Conservation (phyloP, 1,284 basidiomycete genomes). For the Phaffia rhodozyma region DNA sequence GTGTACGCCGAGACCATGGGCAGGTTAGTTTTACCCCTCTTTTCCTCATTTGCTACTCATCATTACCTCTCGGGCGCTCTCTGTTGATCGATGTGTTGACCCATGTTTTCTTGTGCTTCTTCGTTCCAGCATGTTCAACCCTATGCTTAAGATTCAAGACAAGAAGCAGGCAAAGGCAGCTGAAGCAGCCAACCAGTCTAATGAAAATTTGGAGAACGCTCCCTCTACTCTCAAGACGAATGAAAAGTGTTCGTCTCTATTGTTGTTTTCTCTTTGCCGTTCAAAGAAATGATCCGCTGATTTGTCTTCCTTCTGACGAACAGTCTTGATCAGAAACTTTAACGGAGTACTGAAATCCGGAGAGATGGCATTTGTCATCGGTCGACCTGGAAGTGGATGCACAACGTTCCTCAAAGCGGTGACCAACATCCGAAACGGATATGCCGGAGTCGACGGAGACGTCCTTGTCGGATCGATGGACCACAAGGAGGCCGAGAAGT, state of each 20-base stretch:
- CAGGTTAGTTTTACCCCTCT: not conserved
- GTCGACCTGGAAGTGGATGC: conserved; percentile 37
- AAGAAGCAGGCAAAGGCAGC: conserved; percentile 10
- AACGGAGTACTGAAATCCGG: conserved; percentile 23
- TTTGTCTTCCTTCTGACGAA: too few relatives aligned
- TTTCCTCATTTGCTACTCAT: not conserved
- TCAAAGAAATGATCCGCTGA: too few relatives aligned
- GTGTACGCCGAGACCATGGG: conserved; percentile 11
- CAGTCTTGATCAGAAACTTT: conserved; percentile 5
- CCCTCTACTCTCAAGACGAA: conserved; percentile 5
- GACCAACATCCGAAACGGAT: conserved; percentile 29
- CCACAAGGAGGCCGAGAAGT: conserved; percentile 8
- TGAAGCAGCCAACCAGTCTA: conserved; percentile 45
- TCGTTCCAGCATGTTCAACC: conserved; percentile 19
- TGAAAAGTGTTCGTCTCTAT: not conserved
- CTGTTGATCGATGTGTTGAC: not conserved
- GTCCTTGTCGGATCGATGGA: conserved; percentile 34
- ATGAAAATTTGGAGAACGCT: not conserved
- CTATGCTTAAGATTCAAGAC: conserved; percentile 18
- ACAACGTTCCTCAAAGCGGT: conserved; percentile 37
- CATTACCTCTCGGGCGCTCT: not conserved
- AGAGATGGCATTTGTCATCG: conserved; percentile 35
- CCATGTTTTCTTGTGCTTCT: not conserved
- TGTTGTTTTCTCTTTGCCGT: too few relatives aligned
- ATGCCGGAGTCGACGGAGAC: conserved; percentile 35